Evolutionary conservation across 2,329 filamentous ascomycete species (phyloP).

Genomic region (Xylaria sp.): DNA sequence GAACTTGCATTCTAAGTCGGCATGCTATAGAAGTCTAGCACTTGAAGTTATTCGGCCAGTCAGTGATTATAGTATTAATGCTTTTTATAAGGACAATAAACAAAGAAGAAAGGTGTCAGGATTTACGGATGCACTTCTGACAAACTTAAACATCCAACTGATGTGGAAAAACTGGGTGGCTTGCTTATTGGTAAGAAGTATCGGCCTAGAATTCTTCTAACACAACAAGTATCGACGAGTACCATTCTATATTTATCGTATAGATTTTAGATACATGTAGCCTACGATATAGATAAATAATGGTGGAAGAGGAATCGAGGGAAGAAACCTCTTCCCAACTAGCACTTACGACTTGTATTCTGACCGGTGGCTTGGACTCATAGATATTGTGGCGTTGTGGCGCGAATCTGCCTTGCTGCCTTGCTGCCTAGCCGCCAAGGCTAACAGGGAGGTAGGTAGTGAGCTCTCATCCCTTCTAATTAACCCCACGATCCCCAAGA

Average conservation of each 20-base stretch:
- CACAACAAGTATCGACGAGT: background rate
- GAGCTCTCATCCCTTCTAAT: background rate
- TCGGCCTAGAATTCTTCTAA: background rate
- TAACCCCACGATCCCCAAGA: conserved; percentile 31
- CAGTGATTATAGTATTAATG: background rate
- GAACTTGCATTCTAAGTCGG: background rate
- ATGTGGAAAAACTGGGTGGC: no score
- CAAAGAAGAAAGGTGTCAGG: background rate
- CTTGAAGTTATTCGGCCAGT: background rate
- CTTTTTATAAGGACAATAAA: background rate
- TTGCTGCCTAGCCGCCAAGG: background rate
- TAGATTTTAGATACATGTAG: background rate
- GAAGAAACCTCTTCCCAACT: no score
- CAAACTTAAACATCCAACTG: no score
- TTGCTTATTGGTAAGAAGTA: no score
- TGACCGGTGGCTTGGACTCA: background rate
- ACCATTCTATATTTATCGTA: background rate
- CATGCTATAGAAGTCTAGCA: background rate
- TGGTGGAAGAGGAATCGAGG: no score
- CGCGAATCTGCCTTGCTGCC: background rate
- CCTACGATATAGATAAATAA: no score
- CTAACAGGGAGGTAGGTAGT: background rate
- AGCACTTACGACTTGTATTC: no score
- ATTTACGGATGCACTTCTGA: background rate
- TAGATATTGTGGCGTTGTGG: conserved; percentile 16